Evolutionary conservation across 1,284 basidiomycete species (phyloP), one percentile per base, ranked within the genome.

Genomic region (Cryptococcus sp.): DNA sequence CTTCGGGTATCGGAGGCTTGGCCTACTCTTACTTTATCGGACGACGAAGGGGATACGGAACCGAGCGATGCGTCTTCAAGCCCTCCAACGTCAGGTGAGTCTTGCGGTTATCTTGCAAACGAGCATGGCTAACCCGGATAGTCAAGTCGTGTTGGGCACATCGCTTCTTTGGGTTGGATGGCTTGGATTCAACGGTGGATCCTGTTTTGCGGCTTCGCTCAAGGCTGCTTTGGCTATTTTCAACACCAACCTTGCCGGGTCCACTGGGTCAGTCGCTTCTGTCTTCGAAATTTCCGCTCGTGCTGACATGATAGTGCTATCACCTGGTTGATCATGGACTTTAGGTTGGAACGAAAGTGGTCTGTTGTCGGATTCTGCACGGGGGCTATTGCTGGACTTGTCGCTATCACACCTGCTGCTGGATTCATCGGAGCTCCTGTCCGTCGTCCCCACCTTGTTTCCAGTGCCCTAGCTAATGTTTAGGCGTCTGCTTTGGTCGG

Each of bases 321-420:
- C 50, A 80, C 84, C n/a, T 95, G 90, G 91, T 85, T 90, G 71
- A 73, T 87, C 53, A 80, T 94, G 58, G 90, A 93, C 73, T 93
- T 80, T 71, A 77, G 87, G 26, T 78, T 90, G 51, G 86, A 90
- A 68, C 78, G 82, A 52, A 86, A 88, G 61, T 79, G 75, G 74
- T 75, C 80, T 47, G 82, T 89, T 80, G 91, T 97, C 52, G 91
- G 91, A 21, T 91, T 93, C 72, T 89, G 86, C 69, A 76, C 83
- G 65, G 61, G 93, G 80, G 75, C 74, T 31, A 76, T 77, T 61
- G 69, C 75, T 22, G 78, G 90, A 19, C 79, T 97, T 33, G 92
- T 97, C 39, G 88, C 87, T n/a, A 87, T 90, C 36, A 91, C 89
- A 12, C 71, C 73, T 41, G 74, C 74, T 45, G 74, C 74, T 23